A percentile compares a stretch with the other conserved stretches of the same genome.
phyloP scores from a whole-genome alignment of 1,284 basidiomycete species.

The Trichosporon sp. region DNA sequence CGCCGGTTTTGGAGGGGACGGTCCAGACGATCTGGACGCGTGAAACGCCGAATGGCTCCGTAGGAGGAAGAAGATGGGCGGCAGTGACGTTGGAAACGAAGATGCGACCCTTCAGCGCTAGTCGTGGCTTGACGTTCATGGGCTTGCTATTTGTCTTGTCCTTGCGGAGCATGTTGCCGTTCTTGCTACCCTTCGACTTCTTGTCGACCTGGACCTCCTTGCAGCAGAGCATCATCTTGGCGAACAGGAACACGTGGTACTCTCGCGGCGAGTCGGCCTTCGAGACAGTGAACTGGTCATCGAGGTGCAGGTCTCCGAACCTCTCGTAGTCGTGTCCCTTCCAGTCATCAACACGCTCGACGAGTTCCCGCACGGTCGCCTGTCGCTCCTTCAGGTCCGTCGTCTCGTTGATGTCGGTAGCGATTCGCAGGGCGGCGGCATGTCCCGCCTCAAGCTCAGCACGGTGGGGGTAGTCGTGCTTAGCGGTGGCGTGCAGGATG shows the following conservation, averaged over 20 bases:
- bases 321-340: constrained; percentile 93
- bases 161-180: constrained; percentile 42
- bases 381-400: constrained; percentile 67
- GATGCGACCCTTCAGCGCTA: constrained; percentile 92
- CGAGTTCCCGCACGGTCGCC: constrained; percentile 79
- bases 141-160: constrained; percentile 54
- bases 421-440: constrained; percentile 82
- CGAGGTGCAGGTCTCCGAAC: constrained; percentile 87
- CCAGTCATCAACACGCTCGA: constrained; percentile 92
- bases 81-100: constrained; percentile 90
- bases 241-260: constrained; percentile 97
- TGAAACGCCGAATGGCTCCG: constrained; percentile 34
- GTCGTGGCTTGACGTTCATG: constrained; percentile 61
- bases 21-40: constrained; percentile 41
- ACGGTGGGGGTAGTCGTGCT: constrained; percentile 60
- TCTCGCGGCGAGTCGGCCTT: constrained; percentile 96
- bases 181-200: constrained; percentile 40
- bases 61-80: constrained; percentile 50
- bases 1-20: constrained; percentile 28
- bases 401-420: constrained; percentile 93
- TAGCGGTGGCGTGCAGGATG: constrained; percentile 38
- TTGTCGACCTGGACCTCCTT: constrained; percentile 61
- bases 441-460: constrained; percentile 79
- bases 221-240: constrained; percentile 98
- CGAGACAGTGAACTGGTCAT: constrained; percentile 92